Base-by-base conservation (phyloP, 306 rosid species). In the Canavalia ensiformis region DNA sequence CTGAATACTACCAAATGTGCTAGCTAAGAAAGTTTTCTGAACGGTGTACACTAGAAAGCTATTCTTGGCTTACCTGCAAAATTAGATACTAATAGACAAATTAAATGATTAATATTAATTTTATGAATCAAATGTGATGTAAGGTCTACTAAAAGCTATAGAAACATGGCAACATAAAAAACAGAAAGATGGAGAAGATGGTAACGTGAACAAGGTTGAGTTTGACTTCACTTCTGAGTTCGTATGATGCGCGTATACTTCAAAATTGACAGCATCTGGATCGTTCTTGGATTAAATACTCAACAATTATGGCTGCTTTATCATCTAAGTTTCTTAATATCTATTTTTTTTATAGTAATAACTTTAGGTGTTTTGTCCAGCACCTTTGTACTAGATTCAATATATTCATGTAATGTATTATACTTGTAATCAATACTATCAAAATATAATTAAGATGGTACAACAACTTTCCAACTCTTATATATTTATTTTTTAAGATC, bases 181-280 rank as follows among this genome's bases (percentile, higher is more conserved):
- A 76, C 68, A 71, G 56, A 68, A 55, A 66, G 54, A 50, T 50
- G 18, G 56, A 54, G 79, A 52, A 70, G 4, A 5, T 68, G 49
- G 11, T 13, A 69, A 70, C 72, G 67, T 60, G 70, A 59, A 69
- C 13, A 66, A 44, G 82, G 3, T 54, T 62, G 64, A 70, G 68
- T 72, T 84, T 73, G 72, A 84, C 81, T 72, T 64, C 72, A 78
- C 64, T 77, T 66, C 50, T 83, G 81, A 18, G 25, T 18, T 18
- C 25, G 25, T 18, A 18, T 18, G 25, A 18, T 18, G 25, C 25
- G 25, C 25, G 25, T 18, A 18, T 18, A 18, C 25, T 18, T 18
- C 25, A 18, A 18, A 18, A 18, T 18, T 18, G 25, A 18, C 25
- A 18, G 25, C 25, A 18, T 18, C 25, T 18, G 25, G 70, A 82